A percentile compares a stretch with the other conserved stretches of the same genome.
Evolutionary conservation across 345 rosid species (phyloP).

Genomic region (Citrus maxima): DNA sequence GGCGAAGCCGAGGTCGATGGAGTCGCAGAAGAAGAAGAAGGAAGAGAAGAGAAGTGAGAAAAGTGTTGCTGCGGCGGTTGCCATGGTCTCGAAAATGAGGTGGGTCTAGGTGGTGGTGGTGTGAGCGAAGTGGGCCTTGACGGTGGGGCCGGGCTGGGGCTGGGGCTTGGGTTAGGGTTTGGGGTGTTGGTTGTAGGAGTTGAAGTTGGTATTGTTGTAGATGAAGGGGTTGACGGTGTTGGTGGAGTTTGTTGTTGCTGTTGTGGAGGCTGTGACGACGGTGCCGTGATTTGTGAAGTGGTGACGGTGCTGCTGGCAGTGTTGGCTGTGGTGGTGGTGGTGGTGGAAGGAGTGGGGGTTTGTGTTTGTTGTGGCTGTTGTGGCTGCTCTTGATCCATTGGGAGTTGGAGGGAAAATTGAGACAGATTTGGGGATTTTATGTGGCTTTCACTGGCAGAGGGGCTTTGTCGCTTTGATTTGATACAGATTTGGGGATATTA

Average conservation of each 20-base stretch:
- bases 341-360: background rate
- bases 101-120: slow-evolving; percentile 28
- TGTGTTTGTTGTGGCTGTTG: background rate
- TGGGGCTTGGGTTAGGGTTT: slow-evolving; percentile 25
- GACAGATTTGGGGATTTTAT: background rate
- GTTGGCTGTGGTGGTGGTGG: background rate
- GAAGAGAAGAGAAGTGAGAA: slow-evolving; percentile 40
- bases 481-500: too few species aligned
- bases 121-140: slow-evolving; percentile 30
- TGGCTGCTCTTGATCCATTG: background rate
- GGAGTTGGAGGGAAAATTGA: background rate
- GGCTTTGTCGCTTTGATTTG: background rate
- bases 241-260: slow-evolving; percentile 7
- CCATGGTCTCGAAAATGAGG: slow-evolving; percentile 62
- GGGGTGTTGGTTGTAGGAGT: slow-evolving; percentile 21
- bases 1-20: slow-evolving; percentile 41
- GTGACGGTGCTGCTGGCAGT: slow-evolving; percentile 3
- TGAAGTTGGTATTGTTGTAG: slow-evolving; percentile 31
- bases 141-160: slow-evolving; percentile 16
- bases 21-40: slow-evolving; percentile 36
- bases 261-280: slow-evolving; percentile 6
- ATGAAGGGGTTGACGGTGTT: slow-evolving; percentile 2
- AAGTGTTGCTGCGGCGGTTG: slow-evolving; percentile 64
- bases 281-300: background rate
- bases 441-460: background rate